Base-by-base conservation (phyloP, 192 early-diverging fungal genomes). In the Chytriomyces sp. region DNA sequence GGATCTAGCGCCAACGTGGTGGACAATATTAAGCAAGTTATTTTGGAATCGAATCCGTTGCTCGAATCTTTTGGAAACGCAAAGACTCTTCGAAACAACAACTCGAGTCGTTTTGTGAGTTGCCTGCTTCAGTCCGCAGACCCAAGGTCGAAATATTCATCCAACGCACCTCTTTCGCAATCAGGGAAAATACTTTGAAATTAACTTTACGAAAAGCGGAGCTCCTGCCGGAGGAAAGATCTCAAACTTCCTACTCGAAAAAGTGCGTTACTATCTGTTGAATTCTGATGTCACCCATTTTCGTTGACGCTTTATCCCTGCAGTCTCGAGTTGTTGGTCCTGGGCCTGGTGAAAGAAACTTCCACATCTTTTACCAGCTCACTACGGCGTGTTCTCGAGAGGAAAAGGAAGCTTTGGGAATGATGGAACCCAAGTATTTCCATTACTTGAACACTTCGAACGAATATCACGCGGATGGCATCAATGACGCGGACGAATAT, bases 61-160 rank as follows among this genome's bases (percentile, higher is more conserved):
- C 89, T 99, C 18, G 98, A 99, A 82, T 94, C 94, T 72, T 99
- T 99, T 87, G 98, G 98, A 26, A 98, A 97, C 80, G 98, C 98
- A 70, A 99, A 99, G 82, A 99, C 98, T 0, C 82, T 99, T 67
- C 90, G 95, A 74, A 99, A 99, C 86, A 97, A 98, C 86, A 99
- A 99, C 82, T 98, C 96, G 18, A 94, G 93, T 90, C 92, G 98
- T 60, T 97, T 98, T 79, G 94, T 94, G 85, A 70, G 90, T 82
- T 66, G 20, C 35, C 35, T 35, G 35, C 35, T 35, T 35, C 35
- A 35, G 35, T 35, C 35, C 35, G 35, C 35, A 35, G 24, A 26
- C 35, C 35, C 13, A 26, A 26, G n/a, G 4, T 26, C 45, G 5
- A 47, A 43, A n/a, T 20, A 20, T 28, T 45, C 7, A 50, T 64